Evolutionary conservation across 768 basidiomycete species (phyloP), one percentile per base, ranked within the genome.

Genomic region (Boletales sp.): DNA sequence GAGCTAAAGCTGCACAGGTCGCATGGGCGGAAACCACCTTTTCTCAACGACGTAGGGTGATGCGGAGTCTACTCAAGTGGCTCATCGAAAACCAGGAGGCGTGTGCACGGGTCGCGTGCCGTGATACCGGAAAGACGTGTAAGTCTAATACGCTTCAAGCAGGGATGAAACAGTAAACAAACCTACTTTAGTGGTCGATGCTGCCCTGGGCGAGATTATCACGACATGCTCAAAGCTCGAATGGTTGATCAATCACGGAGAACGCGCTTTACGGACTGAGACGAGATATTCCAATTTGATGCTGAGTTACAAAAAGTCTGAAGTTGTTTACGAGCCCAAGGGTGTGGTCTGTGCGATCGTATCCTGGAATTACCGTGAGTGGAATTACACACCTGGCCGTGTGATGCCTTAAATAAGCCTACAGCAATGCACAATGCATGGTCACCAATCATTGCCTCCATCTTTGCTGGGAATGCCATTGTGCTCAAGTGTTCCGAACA

Each of bases 61-160:
- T 98, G 62, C 74, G 90, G 44, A 94, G 90, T 60, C 64, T 99
- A 53, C 75, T 93, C 62, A 89, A 88, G 56, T 99, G 95, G 95
- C 75, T 95, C 6, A 84, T 97, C 32, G 84, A 88, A 55, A 94
- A 98, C 61, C 89, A 94, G 71, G 87, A 93, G 46, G 70, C 74
- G 19, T 90, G 93, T 55, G 91, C 91, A 31, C 77, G 86, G 37
- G 87, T 95, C 25, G 91, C 91, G 19, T 92, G 90, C 64, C 77
- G 95, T 31, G 95, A 99, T 68, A 92, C 92, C 0, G 95, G 95
- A 37, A 99, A 98, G 77, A 97, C 94, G 25, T 71, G 90, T 90
- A 59, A 67, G 87, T 78, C 30, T 40, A 37, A 12, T 3, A 11
- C 6, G 0, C 28, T 49, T 43, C 30, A 43, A 31, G 15, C 36